Evolutionary conservation across 2,329 filamentous ascomycete genomes (phyloP).

Genomic region (Aureobasidium subglaciale): DNA sequence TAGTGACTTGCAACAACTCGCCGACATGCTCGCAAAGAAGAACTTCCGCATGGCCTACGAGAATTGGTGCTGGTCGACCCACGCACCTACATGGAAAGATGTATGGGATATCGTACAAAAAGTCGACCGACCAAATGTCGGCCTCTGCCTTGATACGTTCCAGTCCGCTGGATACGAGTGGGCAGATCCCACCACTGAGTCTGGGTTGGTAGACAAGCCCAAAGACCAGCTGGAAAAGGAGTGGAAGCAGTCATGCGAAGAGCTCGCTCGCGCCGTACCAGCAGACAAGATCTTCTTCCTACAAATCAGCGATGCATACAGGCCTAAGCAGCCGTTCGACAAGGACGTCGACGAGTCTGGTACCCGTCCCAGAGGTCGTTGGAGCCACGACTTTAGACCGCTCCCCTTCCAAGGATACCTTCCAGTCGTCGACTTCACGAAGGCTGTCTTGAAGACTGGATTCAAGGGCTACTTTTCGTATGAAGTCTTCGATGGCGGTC

Average conservation of each 20-base stretch:
- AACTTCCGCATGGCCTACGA: slow-evolving; percentile 64
- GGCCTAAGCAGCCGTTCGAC: slow-evolving; percentile 49
- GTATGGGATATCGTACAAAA: slow-evolving; percentile 61
- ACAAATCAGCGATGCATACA: slow-evolving; percentile 70
- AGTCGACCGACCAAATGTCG: slow-evolving; percentile 59
- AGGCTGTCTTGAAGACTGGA: slow-evolving; percentile 60
- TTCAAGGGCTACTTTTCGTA: slow-evolving; percentile 61
- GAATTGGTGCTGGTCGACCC: slow-evolving; percentile 76
- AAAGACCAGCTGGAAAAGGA: slow-evolving; percentile 15
- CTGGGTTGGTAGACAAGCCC: slow-evolving; percentile 48
- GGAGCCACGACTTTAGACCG: slow-evolving; percentile 66
- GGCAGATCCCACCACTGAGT: slow-evolving; percentile 60
- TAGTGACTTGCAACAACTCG: slow-evolving; percentile 55
- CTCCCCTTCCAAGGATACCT: slow-evolving; percentile 66
- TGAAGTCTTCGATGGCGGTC: slow-evolving; percentile 61
- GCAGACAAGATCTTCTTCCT: slow-evolving; percentile 66
- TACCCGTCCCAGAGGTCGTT: slow-evolving; percentile 54
- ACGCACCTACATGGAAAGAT: slow-evolving; percentile 60
- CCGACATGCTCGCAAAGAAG: slow-evolving; percentile 52
- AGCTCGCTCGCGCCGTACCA: slow-evolving; percentile 52
- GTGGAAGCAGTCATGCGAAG: slow-evolving; percentile 49
- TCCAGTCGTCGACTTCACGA: slow-evolving; percentile 57
- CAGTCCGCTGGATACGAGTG: slow-evolving; percentile 67
- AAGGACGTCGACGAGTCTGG: slow-evolving; percentile 45
- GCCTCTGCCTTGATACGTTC: slow-evolving; percentile 72